Evolutionary conservation across 2,329 filamentous ascomycete genomes (phyloP).

Genomic region (Colletotrichum caudatum): DNA sequence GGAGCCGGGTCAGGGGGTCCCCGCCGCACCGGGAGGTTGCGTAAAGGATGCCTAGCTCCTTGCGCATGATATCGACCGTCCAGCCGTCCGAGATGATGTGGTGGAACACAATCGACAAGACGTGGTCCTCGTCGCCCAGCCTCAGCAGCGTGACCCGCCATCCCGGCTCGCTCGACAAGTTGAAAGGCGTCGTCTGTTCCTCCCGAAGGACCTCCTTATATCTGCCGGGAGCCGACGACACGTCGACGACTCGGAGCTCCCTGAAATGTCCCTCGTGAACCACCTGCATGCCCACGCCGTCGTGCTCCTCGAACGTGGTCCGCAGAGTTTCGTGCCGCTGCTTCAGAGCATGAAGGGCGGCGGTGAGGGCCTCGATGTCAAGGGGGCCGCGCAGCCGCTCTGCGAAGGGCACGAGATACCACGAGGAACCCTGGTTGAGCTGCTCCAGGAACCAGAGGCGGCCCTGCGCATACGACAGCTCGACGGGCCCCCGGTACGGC

Average conservation of each 20-base stretch:
- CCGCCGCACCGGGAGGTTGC: not conserved
- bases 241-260: conserved; percentile 3
- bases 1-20: not conserved
- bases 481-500: conserved; percentile 9
- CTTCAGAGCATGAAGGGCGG: conserved; percentile 6
- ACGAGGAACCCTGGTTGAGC: conserved; percentile 9
- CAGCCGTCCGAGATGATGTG: conserved; percentile 25
- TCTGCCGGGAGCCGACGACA: not conserved
- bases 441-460: conserved; percentile 21
- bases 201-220: not conserved
- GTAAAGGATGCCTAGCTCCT: conserved; percentile 9
- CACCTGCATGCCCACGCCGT: conserved; percentile 15
- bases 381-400: conserved; percentile 11
- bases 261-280: not conserved
- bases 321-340: conserved; percentile 14
- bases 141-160: conserved; percentile 6
- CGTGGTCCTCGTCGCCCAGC: not conserved
- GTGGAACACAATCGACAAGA: conserved; percentile 8
- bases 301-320: conserved; percentile 14
- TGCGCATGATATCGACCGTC: conserved; percentile 15
- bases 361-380: not conserved
- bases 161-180: conserved; percentile 4
- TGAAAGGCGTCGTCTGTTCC: conserved; percentile 15
- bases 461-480: conserved; percentile 17
- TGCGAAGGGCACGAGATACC: conserved; percentile 10